phyloP scores from a whole-genome alignment of 768 basidiomycete species.

The Rhodotorula kratochvilovae region DNA sequence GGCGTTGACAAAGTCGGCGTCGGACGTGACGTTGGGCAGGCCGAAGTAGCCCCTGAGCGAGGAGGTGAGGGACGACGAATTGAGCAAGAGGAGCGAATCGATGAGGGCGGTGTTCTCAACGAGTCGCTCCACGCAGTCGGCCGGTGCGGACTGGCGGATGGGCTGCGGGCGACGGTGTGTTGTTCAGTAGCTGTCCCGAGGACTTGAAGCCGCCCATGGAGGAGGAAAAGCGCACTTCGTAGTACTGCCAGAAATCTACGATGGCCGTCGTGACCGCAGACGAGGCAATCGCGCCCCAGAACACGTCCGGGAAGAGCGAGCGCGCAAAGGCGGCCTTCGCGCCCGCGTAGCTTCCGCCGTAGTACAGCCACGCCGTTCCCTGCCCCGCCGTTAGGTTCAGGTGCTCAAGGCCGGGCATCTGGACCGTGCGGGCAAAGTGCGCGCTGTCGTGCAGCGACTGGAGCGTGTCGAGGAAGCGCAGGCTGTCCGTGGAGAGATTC shows the following conservation, averaged over 20 bases:
- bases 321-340: conserved; percentile 90
- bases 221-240: conserved; percentile 60
- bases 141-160: conserved; percentile 15
- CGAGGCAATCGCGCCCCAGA: conserved; percentile 82
- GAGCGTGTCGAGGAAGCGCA: conserved; percentile 79
- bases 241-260: conserved; percentile 79
- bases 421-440: conserved; percentile 77
- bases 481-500: conserved; percentile 51
- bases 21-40: conserved; percentile 61
- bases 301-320: conserved; percentile 77
- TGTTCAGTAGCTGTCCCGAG: conserved; percentile 37
- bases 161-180: conserved; percentile 26
- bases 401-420: conserved; percentile 60
- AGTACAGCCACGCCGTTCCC: conserved; percentile 53
- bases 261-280: conserved; percentile 85
- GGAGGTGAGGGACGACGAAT: conserved; percentile 51
- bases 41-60: conserved; percentile 73
- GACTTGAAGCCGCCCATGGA: conserved; percentile 50
- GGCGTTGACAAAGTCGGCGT: conserved; percentile 71
- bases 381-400: conserved; percentile 47
- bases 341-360: conserved; percentile 68
- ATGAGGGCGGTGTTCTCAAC: conserved; percentile 53
- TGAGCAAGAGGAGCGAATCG: conserved; percentile 57
- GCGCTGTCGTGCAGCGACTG: conserved; percentile 89
- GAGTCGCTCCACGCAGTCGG: conserved; percentile 25